A percentile compares a stretch with the other conserved stretches of the same genome.
phyloP scores from a whole-genome alignment of 352 stramenopile genomes.

The Pythium sukuiense region DNA sequence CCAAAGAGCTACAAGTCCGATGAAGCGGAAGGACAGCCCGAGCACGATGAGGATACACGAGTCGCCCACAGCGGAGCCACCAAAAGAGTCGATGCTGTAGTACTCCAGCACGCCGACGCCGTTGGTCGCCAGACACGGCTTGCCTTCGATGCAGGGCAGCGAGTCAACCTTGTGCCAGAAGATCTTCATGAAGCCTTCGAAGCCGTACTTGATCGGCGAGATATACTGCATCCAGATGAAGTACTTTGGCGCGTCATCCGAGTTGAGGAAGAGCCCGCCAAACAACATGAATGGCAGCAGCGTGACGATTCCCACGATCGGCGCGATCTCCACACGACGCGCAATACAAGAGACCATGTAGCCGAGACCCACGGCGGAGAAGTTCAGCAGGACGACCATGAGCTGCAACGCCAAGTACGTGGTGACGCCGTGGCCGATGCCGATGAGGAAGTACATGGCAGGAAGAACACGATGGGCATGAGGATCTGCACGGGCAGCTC shows the following conservation, averaged over 20 bases:
- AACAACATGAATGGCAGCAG: not conserved
- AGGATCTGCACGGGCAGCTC: slow-evolving; percentile 45
- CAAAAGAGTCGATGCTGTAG: slow-evolving; percentile 38
- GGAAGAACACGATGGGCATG: slow-evolving; percentile 38
- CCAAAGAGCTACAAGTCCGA: slow-evolving; percentile 36
- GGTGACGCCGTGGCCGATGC: not conserved
- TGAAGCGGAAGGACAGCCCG: slow-evolving; percentile 32
- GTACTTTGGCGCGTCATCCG: not conserved
- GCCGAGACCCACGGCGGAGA: not conserved
- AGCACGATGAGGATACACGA: slow-evolving; percentile 40
- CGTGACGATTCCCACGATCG: not conserved
- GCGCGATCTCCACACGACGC: not conserved
- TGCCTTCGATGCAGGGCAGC: slow-evolving; percentile 19
- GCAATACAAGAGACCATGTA: not conserved
- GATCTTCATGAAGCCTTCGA: not conserved
- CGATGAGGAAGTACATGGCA: slow-evolving; percentile 44
- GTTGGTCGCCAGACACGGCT: slow-evolving; percentile 36
- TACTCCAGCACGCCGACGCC: slow-evolving; percentile 45
- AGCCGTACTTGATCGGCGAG: not conserved
- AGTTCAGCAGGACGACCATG: not conserved
- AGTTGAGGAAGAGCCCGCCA: not conserved
- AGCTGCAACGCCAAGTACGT: not conserved
- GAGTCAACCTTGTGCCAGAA: slow-evolving; percentile 3
- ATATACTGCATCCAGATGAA: not conserved
- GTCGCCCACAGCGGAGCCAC: slow-evolving; percentile 36